Evolutionary conservation across 2,329 filamentous ascomycete genomes (phyloP).

Genomic region (Catunica adiposa): DNA sequence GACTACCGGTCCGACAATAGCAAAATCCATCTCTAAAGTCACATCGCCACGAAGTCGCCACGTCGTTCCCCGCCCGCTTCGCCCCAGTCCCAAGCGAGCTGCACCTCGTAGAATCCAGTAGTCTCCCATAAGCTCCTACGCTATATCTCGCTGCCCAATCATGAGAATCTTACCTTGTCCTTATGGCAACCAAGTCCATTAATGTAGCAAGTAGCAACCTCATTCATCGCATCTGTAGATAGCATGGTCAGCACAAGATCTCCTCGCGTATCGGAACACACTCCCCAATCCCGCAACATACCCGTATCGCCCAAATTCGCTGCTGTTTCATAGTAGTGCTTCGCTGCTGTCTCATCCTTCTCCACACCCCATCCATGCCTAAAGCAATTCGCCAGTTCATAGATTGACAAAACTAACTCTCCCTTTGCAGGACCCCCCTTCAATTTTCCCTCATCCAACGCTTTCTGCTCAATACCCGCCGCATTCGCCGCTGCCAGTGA

Average conservation of each 20-base stretch:
- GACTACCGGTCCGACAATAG: no score
- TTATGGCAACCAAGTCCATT: slow-evolving; percentile 97
- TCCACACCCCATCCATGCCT: slow-evolving; percentile 85
- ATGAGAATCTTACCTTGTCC: slow-evolving; percentile 67
- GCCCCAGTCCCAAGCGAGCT: no score
- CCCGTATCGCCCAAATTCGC: slow-evolving; percentile 85
- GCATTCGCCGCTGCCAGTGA: slow-evolving; percentile 81
- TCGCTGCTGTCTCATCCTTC: slow-evolving; percentile 72
- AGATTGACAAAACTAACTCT: slow-evolving; percentile 89
- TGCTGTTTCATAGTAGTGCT: slow-evolving; percentile 89
- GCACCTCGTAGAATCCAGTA: no score
- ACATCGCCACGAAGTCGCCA: no score
- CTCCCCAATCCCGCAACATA: slow-evolving; percentile 24
- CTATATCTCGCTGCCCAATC: background rate
- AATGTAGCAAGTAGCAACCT: slow-evolving; percentile 86
- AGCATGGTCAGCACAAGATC: background rate
- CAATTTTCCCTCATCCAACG: slow-evolving; percentile 71
- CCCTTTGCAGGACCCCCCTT: slow-evolving; percentile 92
- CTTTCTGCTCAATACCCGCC: slow-evolving; percentile 69
- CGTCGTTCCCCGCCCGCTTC: no score
- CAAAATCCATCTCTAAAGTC: no score
- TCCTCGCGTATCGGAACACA: background rate
- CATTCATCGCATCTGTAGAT: slow-evolving; percentile 76
- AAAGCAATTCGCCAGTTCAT: slow-evolving; percentile 85
- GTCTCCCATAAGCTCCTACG: background rate